Base-by-base conservation (phyloP, 1,284 basidiomycete genomes). In the Cryptococcus deneoformans region DNA sequence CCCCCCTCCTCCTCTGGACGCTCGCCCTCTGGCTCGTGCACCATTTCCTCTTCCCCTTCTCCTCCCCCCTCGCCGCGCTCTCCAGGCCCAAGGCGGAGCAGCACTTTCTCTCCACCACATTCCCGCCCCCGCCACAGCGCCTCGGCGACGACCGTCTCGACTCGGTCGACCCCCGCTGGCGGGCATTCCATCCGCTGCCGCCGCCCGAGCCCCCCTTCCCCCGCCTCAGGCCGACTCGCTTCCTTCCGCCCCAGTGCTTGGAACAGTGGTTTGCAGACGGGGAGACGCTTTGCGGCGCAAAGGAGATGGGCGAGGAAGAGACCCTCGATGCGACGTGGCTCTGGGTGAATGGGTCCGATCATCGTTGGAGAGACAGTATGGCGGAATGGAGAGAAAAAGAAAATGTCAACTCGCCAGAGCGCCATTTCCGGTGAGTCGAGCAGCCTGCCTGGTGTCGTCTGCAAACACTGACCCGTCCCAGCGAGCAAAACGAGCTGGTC, bases 331-430 rank as follows among this genome's bases (percentile, higher is more conserved):
- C 67, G 2, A 73, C 67, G 0, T 77, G 71, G 71, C 56, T 73
- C 0, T 76, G 76, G 76, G 75, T 76, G 16, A 77, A 77, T 50
- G 76, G 76, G 0, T 66, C 66, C 0, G 76, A 77, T 59, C 53
- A 53, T 9, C 55, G 70, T 2, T 77, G 75, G 76, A 38, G 56
- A n/a, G 52, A 63, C 11, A 64, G 64, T 14, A 67, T 76, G 71
- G 36, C 62, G 1, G 14, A 58, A 16, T 65, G 63, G 59, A 51
- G 64, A 10, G 45, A 51, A 1, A 12, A 61, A 36, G 63, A 62
- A 20, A 63, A 62, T 4, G 60, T 76, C 11, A 65, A 65, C 38
- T 71, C 71, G 1, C 73, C 72, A 0, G 68, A 66, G 6, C 65
- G 70, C 50, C 76, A 77, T 51, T 77, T 72, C 53, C 58, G 76